Evolutionary conservation across 2,329 filamentous ascomycete species (phyloP), one percentile per base, ranked within the genome.

Genomic region (Colletotrichum sp.): DNA sequence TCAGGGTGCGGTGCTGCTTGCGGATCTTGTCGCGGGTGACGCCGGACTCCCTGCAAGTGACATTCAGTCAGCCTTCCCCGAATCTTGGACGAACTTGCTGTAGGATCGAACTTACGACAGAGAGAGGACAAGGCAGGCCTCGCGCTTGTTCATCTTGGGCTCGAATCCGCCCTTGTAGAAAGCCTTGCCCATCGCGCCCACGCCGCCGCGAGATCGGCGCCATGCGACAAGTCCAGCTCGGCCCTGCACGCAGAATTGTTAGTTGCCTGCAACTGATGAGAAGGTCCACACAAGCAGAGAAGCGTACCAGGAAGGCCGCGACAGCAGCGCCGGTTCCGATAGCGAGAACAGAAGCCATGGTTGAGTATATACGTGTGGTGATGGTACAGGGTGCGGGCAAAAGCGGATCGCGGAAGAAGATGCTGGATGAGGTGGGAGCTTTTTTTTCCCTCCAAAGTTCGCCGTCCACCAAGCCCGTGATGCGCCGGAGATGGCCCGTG

Each of bases 91-190:
- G 43, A 52, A 52, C n/a, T 52, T 24, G 43, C 43, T 52, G 43
- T 21, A 34, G 28, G 28, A 66, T 64, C 12, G 3, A 36, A 13
- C 87, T 64, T 92, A 98, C 96, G 93, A 95, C 76, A 98, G 92
- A 78, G 97, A 94, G 64, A 99, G 88, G 76, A 99, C 98, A 80
- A 99, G 87, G 6, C 96, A 90, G 26, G 97, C 97, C 87, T 99
- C 97, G 84, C 94, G 93, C 84, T 94, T 92, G 84, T 92, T 98
- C 96, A 99, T 99, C 86, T 94, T 94, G 76, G 92, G 89, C 87
- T 99, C 97, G 83, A 99, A 99, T n/a, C 97, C 97, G 79, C 97
- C 97, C 86, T 98, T 99, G 90, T 98, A 98, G 83, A 96, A 99
- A 56, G 96, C 93, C 85, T 96, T 96, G 80, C 97, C 97, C 80